These are phyloP conservation scores for Coelastrella sp. DNA, from an alignment of 139 green algal species.

Conservation along the genomic window DNA sequence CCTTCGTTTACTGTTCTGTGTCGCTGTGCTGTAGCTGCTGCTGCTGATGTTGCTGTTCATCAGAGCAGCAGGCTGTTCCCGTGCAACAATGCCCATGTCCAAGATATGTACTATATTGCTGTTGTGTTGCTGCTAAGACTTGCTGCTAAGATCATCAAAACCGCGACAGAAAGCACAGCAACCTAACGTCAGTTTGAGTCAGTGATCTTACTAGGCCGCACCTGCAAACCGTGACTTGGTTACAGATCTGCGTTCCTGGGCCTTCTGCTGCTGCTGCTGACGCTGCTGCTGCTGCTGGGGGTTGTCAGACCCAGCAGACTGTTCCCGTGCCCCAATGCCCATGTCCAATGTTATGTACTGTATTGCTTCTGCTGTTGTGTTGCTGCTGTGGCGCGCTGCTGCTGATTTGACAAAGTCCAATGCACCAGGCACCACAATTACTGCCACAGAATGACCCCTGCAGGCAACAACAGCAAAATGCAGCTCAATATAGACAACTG, in stretches of 20 bases:
- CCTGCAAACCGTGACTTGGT: not conserved
- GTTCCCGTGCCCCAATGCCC: not conserved
- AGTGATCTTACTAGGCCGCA: not conserved
- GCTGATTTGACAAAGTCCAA: slow-evolving; percentile 12
- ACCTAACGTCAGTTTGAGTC: too few species aligned
- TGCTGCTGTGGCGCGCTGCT: slow-evolving; percentile 34
- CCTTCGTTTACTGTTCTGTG: too few species aligned
- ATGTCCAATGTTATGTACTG: not conserved
- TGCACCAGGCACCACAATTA: not conserved
- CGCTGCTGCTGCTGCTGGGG: not conserved
- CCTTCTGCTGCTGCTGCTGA: not conserved
- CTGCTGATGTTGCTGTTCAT: too few species aligned
- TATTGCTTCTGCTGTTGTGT: slow-evolving; percentile 22
- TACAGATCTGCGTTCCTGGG: not conserved
- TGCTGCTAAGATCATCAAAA: too few species aligned
- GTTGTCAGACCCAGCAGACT: not conserved
- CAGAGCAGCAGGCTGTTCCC: too few species aligned
- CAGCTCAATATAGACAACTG: too few species aligned
- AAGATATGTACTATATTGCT: too few species aligned
- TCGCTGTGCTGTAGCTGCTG: too few species aligned
- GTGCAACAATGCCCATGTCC: too few species aligned
- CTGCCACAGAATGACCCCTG: slow-evolving; percentile 21
- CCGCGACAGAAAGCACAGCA: too few species aligned
- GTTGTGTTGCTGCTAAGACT: too few species aligned
- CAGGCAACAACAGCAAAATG: not conserved